Percentiles rank a stretch among this genome's conserved stretches.
Conservation (phyloP, 2,329 filamentous ascomycete species). For the Sclerotinia nivalis region DNA sequence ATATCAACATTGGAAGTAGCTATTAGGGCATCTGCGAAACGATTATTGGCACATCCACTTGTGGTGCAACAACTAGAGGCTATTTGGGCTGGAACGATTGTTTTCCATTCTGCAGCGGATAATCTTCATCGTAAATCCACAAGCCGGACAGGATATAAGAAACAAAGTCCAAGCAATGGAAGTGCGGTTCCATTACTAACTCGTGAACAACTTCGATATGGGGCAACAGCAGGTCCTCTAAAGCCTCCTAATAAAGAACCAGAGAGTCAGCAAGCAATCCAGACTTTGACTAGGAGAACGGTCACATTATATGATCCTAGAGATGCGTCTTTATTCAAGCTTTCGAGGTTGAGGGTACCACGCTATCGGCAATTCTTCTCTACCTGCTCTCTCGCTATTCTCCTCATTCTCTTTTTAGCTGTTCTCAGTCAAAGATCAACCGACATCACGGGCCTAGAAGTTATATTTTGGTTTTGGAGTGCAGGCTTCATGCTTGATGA, state of each 20-base stretch:
- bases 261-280: conserved; percentile 33
- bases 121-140: conserved; percentile 60
- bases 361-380: conserved; percentile 90
- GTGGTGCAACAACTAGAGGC: conserved; percentile 95
- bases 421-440: conserved; percentile 75
- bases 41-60: conserved; percentile 86
- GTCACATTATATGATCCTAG: conserved; percentile 88
- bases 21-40: conserved; percentile 88
- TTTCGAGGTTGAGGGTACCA: conserved; percentile 86
- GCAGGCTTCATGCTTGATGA: conserved; percentile 96
- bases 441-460: conserved; percentile 79
- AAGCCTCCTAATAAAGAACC: conserved; percentile 10
- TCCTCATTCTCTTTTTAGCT: conserved; percentile 82
- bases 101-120: conserved; percentile 88
- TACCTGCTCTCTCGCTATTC: conserved; percentile 79
- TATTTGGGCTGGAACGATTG: conserved; percentile 94
- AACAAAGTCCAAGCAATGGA: conserved; percentile 26
- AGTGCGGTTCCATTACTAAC: conserved; percentile 21
- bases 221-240: conserved; percentile 34
- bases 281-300: conserved; percentile 50
- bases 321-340: conserved; percentile 86
- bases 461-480: conserved; percentile 97
- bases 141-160: conserved; percentile 25
- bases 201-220: conserved; percentile 42
- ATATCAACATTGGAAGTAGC: conserved; percentile 92